Evolutionary conservation across 805 yeast species (phyloP), one percentile per base, ranked within the genome.

Genomic region (Hanseniaspora lindneri): DNA sequence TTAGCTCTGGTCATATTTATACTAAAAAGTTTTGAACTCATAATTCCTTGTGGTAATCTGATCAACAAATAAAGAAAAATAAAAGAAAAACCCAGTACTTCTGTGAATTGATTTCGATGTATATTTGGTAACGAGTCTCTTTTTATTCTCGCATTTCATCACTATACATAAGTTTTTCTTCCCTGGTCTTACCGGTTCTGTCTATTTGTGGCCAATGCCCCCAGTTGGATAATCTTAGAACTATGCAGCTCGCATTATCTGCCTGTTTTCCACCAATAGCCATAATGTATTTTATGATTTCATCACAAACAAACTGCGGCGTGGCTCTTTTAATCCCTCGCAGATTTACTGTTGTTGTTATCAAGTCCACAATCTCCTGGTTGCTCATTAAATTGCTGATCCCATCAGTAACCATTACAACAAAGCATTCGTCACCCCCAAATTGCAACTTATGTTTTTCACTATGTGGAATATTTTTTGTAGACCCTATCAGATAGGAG

Each of bases 191-290:
- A 0, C 96, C 96, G 0, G 96, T 86, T 41, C 94, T 67, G 65
- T 89, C 97, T 3, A 70, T 58, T 49, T 74, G 65, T 7, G 92
- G 89, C 96, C 98, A 92, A 49, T 77, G 74, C 5, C 95, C 96
- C 98, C 98, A 92, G 9, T 95, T 95, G 30, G 74, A 72, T 49
- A 92, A 67, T 51, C 94, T 69, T 10, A 89, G 64, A 4, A 92
- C 83, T 53, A 82, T 58, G 60, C 96, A 86, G 2, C 96, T 86
- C n/a, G 97, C 94, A 64, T 92, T 92, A 62, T 92, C 98, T 57
- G 84, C 87, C 27, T 60, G 58, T 51, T 52, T 60, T 2, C 95
- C 92, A 13, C 95, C 95, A 8, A 88, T 74, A 36, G 83, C 83
- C 60, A 82, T 87, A 10, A 87, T 81, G 61, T 79, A 92, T 56